Conservation (phyloP, 805 yeast species). For the Kazachstania bromeliacearum region DNA sequence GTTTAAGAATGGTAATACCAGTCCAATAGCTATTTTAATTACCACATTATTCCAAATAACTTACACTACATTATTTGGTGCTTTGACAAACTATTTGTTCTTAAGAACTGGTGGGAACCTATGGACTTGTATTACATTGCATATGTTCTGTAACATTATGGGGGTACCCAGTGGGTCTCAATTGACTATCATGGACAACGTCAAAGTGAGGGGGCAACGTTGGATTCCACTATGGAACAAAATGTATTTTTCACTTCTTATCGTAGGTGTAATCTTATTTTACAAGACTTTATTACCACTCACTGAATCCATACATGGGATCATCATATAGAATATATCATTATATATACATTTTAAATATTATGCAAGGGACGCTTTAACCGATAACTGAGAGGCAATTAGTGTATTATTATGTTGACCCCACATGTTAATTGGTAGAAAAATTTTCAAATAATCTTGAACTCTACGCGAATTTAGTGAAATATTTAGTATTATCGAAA, state of each 20-base stretch:
- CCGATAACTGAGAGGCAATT: too few relatives aligned
- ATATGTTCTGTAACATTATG: slow-evolving; percentile 24
- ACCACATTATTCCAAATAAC: slow-evolving; percentile 18
- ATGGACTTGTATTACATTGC: slow-evolving; percentile 24
- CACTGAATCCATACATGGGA: too few relatives aligned
- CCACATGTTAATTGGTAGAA: too few relatives aligned
- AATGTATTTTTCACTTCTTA: slow-evolving; percentile 13
- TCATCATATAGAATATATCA: too few relatives aligned
- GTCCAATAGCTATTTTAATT: slow-evolving; percentile 11
- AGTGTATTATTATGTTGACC: too few relatives aligned
- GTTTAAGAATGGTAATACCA: slow-evolving; percentile 11
- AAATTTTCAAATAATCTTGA: too few relatives aligned
- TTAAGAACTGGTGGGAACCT: slow-evolving; percentile 24
- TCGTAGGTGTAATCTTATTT: too few relatives aligned
- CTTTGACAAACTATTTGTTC: slow-evolving; percentile 24
- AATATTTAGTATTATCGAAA: too few relatives aligned
- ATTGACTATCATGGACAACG: slow-evolving; percentile 7
- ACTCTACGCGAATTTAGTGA: too few relatives aligned
- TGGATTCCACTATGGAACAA: slow-evolving; percentile 19
- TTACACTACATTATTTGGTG: slow-evolving; percentile 29
- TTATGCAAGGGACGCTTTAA: too few relatives aligned
- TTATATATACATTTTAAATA: too few relatives aligned
- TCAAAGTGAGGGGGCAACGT: neutral
- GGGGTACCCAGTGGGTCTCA: slow-evolving; percentile 28
- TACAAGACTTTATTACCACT: too few relatives aligned